These are phyloP conservation scores for Calocera viscosa DNA, from an alignment of 768 basidiomycete genomes.

Conservation along the genomic window DNA sequence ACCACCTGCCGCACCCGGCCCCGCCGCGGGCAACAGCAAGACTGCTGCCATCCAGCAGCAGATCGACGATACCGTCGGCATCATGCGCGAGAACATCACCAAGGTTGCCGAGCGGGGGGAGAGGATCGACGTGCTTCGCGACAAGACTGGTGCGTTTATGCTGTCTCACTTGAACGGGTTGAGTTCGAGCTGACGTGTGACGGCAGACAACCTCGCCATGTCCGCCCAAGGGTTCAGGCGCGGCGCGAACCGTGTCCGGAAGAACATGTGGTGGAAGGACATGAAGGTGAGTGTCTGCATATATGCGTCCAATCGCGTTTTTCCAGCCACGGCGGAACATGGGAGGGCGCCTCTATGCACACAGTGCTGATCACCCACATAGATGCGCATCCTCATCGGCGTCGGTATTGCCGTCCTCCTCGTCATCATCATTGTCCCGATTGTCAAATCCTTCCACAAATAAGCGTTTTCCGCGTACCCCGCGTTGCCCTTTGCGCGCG, in stretches of 20 bases:
- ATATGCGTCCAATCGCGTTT: neutral
- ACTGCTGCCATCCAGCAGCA: slow-evolving; percentile 87
- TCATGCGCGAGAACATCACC: slow-evolving; percentile 97
- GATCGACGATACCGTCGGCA: slow-evolving; percentile 91
- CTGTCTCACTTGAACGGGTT: neutral
- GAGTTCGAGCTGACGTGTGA: neutral
- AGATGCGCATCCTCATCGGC: slow-evolving; percentile 97
- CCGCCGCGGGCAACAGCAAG: slow-evolving; percentile 50
- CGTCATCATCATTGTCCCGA: slow-evolving; percentile 88
- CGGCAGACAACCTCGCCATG: slow-evolving; percentile 82
- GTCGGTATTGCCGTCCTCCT: slow-evolving; percentile 80
- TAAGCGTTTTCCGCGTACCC: slow-evolving; percentile 1
- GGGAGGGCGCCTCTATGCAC: neutral
- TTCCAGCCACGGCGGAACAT: neutral
- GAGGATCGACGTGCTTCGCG: slow-evolving; percentile 82
- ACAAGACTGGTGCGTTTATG: slow-evolving; percentile 81
- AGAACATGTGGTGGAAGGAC: slow-evolving; percentile 99
- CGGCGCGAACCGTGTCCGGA: slow-evolving; percentile 93
- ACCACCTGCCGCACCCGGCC: slow-evolving; percentile 29
- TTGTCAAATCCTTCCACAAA: slow-evolving; percentile 71
- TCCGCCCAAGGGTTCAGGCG: slow-evolving; percentile 98
- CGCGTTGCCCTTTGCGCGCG: neutral
- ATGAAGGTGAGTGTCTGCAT: slow-evolving; percentile 57
- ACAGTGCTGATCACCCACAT: slow-evolving; percentile 9
- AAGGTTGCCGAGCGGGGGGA: slow-evolving; percentile 94